Evolutionary conservation across 441 rosid genomes (phyloP), one percentile per base, ranked within the genome.

Genomic region (Breynia disticha): DNA sequence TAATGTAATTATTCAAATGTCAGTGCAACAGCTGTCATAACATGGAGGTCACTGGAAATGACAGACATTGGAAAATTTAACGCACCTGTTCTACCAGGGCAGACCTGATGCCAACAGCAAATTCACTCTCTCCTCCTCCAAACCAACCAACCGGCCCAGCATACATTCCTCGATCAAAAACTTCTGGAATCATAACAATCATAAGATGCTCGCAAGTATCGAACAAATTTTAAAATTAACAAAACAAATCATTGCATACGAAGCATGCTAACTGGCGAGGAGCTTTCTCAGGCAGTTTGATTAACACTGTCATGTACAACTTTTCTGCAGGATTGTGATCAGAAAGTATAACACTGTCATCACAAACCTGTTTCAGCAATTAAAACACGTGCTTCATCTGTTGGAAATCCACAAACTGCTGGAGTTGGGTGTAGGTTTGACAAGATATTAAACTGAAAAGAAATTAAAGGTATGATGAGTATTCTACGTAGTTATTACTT

Each of bases 101-200:
- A 53, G 96, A 90, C 75, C 98, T 77, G 51, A 90, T 87, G 52
- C 98, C 98, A 44, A 87, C 98, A 43, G 96, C 90, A 78, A 90
- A 90, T 63, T 90, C 98, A 63, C 96, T 83, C 73, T 87, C 98
- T n/a, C 82, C 82, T 19, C 98, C 96, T 64, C 98, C 96, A 68
- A 90, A 85, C 93, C 91, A 90, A 7, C 98, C 98, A 42, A 90
- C 66, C 15, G 98, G 95, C 21, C 98, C 98, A 47, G 98, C 98
- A 65, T 80, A 90, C 96, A 90, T 90, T 67, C 96, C 98, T 75
- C 98, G 76, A 60, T 90, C 98, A 55, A 87, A 90, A 67, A 76
- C 66, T 67, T 90, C 98, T 90, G 77, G 2, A 51, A 60, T 55
- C 24, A 37, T 46, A 63, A 50, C 44, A 67, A 48, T 59, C 13